Evolutionary conservation across 345 rosid species (phyloP), one percentile per base, ranked within the genome.

Genomic region (Carallia brachiata): DNA sequence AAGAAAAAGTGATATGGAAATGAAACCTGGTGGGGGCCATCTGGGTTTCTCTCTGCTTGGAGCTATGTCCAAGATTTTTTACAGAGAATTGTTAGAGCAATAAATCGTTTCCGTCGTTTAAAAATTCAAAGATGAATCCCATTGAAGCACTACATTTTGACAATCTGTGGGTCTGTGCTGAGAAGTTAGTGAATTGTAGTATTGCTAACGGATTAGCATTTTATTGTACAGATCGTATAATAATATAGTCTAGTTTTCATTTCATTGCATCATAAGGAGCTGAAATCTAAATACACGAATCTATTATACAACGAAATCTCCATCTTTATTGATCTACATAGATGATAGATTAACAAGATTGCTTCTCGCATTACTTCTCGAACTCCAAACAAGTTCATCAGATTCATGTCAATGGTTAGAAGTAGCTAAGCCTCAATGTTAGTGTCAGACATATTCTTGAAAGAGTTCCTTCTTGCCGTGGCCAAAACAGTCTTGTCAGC

Each of bases 401-500:
- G 6, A 31, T 10, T 23, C 36, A 47, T n/a, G 2, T 7, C 68
- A 62, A 30, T 7, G 8, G 28, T 36, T 67, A 36, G 52, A 61
- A 27, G 61, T 50, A n/a, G 6, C 56, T 31, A 78, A 6, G 80
- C 83, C 70, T 81, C 65, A 37, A 47, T 69, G 71, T 68, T 75
- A n/a, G 77, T 60, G 17, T 53, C 28, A 44, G 50, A 44, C 50
- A 12, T 44, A 57, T 78, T 63, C 62, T 77, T 83, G 85, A 89
- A 85, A 69, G 95, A 89, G 77, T 89, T 89, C 83, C 39, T 90
- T 75, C 97, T 74, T 56, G 97, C 97, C 0, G 88, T 88, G 10
- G 87, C 87, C 69, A 94, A 78, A 74, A 94, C 87, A 44, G 98
- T 91, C 91, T 91, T 94, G 88, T 94, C 97, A 9, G 97, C 96